These are phyloP conservation scores for Golubevia pallescens DNA, from an alignment of 1,284 basidiomycete genomes.

Conservation along the genomic window DNA sequence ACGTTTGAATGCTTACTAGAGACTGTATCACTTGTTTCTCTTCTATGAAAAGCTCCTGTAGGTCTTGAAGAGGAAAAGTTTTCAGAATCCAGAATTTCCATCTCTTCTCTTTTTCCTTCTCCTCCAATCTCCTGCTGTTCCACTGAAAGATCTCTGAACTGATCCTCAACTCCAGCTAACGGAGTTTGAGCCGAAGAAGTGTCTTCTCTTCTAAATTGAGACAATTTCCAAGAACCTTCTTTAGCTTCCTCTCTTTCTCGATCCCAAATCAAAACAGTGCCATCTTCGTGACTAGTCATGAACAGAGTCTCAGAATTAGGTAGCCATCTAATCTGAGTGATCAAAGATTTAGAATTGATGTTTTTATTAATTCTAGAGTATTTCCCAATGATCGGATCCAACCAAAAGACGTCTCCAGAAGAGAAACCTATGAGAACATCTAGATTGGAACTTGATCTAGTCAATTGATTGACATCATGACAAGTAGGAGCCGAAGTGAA, in stretches of 20 bases:
- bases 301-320: conserved; percentile 43
- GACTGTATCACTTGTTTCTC: too few species aligned
- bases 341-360: conserved; percentile 29
- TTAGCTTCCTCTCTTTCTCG: conserved; percentile 47
- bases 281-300: conserved; percentile 48
- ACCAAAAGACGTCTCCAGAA: conserved; percentile 52
- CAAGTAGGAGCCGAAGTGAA: conserved; percentile 37
- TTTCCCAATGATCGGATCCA: conserved; percentile 41
- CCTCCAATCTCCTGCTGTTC: conserved; percentile 5
- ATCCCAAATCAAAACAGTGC: conserved; percentile 43
- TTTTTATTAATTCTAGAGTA: conserved; percentile 59
- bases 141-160: neutral
- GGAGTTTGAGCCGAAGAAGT: neutral
- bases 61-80: conserved; percentile 1
- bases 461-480: conserved; percentile 56
- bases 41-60: too few species aligned
- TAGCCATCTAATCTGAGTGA: conserved; percentile 53
- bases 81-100: neutral
- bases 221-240: neutral
- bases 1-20: too few species aligned
- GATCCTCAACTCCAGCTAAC: neutral
- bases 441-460: conserved; percentile 37
- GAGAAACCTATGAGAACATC: conserved; percentile 55
- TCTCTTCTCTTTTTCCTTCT: conserved; percentile 6
- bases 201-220: neutral